Conservation (phyloP, 1,284 basidiomycete genomes). For the Trametes sp. region DNA sequence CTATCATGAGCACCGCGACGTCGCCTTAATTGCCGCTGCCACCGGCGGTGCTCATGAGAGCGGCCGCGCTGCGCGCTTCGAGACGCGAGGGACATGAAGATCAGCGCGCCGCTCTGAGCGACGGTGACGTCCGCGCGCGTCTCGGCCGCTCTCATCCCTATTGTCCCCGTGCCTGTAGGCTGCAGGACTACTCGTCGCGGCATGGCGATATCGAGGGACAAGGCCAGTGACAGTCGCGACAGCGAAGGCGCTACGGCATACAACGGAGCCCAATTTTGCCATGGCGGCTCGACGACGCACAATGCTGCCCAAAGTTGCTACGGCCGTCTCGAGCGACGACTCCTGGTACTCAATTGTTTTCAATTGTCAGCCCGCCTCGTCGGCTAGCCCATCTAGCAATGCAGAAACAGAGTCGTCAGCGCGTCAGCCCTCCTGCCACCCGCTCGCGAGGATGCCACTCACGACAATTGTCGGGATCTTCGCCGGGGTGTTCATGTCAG, state of each 20-base stretch:
- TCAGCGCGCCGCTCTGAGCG: slow-evolving; percentile 7
- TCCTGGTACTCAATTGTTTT: background rate
- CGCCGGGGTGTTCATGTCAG: background rate
- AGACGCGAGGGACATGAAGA: background rate
- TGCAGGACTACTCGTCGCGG: background rate
- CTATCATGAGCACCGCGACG: background rate
- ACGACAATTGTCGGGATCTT: slow-evolving; percentile 1
- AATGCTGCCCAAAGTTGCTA: background rate
- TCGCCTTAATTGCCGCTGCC: slow-evolving; percentile 6
- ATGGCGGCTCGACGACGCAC: background rate
- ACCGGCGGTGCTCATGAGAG: slow-evolving; percentile 1
- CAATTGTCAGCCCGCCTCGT: background rate
- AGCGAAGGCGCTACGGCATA: background rate
- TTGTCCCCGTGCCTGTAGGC: background rate
- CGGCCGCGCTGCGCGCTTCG: background rate
- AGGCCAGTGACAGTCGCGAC: no score
- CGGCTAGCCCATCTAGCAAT: background rate
- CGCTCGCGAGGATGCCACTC: no score
- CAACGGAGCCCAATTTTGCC: background rate
- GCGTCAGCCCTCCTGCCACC: background rate
- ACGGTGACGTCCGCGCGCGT: slow-evolving; percentile 1
- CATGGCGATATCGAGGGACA: background rate
- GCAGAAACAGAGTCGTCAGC: background rate
- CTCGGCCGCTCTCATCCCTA: background rate
- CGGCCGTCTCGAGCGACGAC: background rate